A percentile compares a stretch with the other conserved stretches of the same genome.
Conservation (phyloP, 768 basidiomycete species). For the Phylloporus arenicola region DNA sequence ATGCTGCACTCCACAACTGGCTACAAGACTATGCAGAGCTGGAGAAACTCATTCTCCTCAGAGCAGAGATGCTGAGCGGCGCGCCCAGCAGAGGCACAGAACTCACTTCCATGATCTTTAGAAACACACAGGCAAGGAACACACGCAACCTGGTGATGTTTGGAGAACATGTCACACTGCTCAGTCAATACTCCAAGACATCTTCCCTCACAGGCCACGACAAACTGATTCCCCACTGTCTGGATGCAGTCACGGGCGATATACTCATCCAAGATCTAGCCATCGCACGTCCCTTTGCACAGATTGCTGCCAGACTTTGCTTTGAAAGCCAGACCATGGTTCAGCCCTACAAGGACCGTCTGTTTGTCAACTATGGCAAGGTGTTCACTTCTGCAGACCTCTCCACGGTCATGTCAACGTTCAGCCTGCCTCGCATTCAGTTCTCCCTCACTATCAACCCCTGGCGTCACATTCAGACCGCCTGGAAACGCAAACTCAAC, state of each 20-base stretch:
- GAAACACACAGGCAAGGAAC: neutral
- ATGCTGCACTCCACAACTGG: neutral
- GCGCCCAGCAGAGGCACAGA: constrained; percentile 14
- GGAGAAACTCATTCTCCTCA: neutral
- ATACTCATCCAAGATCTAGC: neutral
- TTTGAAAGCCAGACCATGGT: neutral
- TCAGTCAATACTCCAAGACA: neutral
- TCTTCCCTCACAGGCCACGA: neutral
- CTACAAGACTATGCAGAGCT: constrained; percentile 11
- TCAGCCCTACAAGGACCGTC: constrained; percentile 2
- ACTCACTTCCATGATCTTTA: neutral
- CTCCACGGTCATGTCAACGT: neutral
- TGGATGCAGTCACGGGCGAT: neutral
- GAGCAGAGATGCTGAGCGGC: constrained; percentile 9
- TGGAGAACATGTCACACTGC: neutral
- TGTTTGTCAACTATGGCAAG: constrained; percentile 16
- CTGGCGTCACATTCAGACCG: constrained; percentile 4
- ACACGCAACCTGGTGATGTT: constrained; percentile 2
- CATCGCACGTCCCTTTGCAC: neutral
- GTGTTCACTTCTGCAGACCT: neutral
- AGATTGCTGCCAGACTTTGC: neutral
- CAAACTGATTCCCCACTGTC: constrained; percentile 1
- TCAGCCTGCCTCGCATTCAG: neutral
- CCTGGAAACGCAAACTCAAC: constrained; percentile 4
- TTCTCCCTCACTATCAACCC: neutral